These are phyloP conservation scores for Paramecium pentaurelia DNA, from an alignment of 73 alveolate genomes.

Conservation along the genomic window DNA sequence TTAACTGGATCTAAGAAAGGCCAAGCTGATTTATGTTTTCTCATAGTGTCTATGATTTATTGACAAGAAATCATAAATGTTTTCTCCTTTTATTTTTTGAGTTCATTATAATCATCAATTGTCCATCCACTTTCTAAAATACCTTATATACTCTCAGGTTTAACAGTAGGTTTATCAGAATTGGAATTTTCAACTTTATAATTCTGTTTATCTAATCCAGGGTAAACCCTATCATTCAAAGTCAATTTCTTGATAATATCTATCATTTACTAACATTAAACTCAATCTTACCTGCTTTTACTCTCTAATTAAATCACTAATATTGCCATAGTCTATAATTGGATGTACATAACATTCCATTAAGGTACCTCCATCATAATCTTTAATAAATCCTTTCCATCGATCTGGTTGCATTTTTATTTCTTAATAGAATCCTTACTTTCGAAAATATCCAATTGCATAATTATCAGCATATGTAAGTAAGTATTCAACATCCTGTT, in stretches of 20 bases:
- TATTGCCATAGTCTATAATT: slow-evolving; percentile 75
- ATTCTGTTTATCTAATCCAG: slow-evolving; percentile 58
- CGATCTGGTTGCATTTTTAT: slow-evolving; percentile 76
- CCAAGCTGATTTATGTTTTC: slow-evolving; percentile 68
- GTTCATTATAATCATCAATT: slow-evolving; percentile 71
- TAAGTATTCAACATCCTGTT: slow-evolving; percentile 83
- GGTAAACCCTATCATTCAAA: slow-evolving; percentile 44
- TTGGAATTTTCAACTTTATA: slow-evolving; percentile 57
- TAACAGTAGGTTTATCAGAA: slow-evolving; percentile 28
- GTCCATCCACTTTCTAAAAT: slow-evolving; percentile 89
- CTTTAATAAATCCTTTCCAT: slow-evolving; percentile 95
- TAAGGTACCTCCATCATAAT: slow-evolving; percentile 94
- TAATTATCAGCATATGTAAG: slow-evolving; percentile 98
- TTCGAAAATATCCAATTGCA: slow-evolving; percentile 93
- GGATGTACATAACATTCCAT: slow-evolving; percentile 89
- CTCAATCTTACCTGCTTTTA: slow-evolving; percentile 69
- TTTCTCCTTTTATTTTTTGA: slow-evolving; percentile 77
- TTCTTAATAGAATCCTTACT: slow-evolving; percentile 89
- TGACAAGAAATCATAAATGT: slow-evolving; percentile 67
- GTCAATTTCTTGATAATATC: slow-evolving; percentile 64
- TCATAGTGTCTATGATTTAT: slow-evolving; percentile 60
- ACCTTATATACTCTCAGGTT: slow-evolving; percentile 74
- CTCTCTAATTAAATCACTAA: slow-evolving; percentile 70
- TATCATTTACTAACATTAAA: slow-evolving; percentile 29
- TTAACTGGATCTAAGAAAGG: slow-evolving; percentile 92